Base-by-base conservation (phyloP, 169 alveolate species). In the Theileria luwenshuni region DNA sequence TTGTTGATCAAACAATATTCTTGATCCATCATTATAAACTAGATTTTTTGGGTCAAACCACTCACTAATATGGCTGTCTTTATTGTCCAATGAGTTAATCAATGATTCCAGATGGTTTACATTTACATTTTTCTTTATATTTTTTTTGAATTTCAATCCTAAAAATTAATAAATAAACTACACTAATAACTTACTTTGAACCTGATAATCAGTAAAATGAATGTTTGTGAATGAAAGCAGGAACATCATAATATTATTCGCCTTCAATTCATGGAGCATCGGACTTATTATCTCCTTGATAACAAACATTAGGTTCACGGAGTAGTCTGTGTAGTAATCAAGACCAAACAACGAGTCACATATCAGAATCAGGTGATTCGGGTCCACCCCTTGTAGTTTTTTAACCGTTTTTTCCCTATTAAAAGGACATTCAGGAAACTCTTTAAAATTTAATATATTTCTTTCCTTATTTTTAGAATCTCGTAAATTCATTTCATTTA, bases 201-300 rank as follows among this genome's bases (percentile, higher is more conserved):
- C 30, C 27, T 79, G 87, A 49, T 35, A 51, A 38, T 79, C 75
- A n/a, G 81, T 79, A 32, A 79, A 79, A 3, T 38, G 71, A 49
- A 74, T 68, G 47, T 72, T 68, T 0, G 35, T 65, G 62, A 70
- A 79, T 48, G 83, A 71, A 17, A 79, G 33, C 5, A 68, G 32
- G 32, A 61, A 56, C 12, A 64, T 35, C 2, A 79, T 62, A 35
- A 79, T 73, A 30, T 79, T 74, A 12, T 70, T 79, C 1, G 87
- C 74, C 73, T 79, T 79, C 83, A 79, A 68, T 41, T 79, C 87
- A 30, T 79, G 87, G 38, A 79, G 49, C 35, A 68, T 77, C 0
- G 87, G 87, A 38, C 62, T 43, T n/a, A 79, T 58, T 25, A 68
- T 74, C 23, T 61, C 69, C 70, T 72, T 65, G 19, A 79, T 71